Conservation (phyloP, 2,329 filamentous ascomycete genomes). For the Penicillium freii region DNA sequence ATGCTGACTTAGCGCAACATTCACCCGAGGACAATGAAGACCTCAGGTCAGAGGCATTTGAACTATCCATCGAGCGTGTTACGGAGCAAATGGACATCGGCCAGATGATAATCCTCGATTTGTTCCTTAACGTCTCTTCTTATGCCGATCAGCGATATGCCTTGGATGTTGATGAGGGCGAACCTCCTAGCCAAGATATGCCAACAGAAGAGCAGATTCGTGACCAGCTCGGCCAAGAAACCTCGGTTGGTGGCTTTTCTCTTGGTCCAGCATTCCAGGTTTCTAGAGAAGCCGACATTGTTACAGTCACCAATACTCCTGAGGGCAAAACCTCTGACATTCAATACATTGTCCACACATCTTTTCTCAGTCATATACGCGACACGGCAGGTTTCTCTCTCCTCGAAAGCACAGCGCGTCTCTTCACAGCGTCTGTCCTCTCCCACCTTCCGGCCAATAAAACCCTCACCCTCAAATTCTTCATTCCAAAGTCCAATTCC, state of each 20-base stretch:
- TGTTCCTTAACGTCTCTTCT: background rate
- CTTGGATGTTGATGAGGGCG: conserved; percentile 16
- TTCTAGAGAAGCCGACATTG: conserved; percentile 1
- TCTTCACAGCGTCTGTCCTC: conserved; percentile 10
- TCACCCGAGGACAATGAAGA: background rate
- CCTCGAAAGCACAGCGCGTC: conserved; percentile 14
- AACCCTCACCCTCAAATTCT: conserved; percentile 15
- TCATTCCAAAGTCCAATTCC: conserved; percentile 14
- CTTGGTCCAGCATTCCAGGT: conserved; percentile 8
- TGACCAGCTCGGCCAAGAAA: conserved; percentile 15
- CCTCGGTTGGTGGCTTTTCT: conserved; percentile 6
- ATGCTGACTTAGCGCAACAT: background rate
- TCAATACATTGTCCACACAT: conserved; percentile 17
- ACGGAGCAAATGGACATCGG: conserved; percentile 3
- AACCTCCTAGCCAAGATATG: background rate
- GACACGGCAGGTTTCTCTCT: conserved; percentile 1
- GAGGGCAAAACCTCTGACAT: conserved; percentile 8
- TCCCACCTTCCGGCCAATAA: conserved; percentile 10
- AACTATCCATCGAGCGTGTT: conserved; percentile 7
- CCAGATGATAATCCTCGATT: conserved; percentile 13
- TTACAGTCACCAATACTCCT: conserved; percentile 16
- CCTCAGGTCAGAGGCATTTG: conserved; percentile 5
- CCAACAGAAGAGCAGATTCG: conserved; percentile 12
- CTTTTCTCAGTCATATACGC: conserved; percentile 14
- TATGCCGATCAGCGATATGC: conserved; percentile 2